Evolutionary conservation across 2,329 filamentous ascomycete genomes (phyloP).

Genomic region (Fonsecaea nubica): DNA sequence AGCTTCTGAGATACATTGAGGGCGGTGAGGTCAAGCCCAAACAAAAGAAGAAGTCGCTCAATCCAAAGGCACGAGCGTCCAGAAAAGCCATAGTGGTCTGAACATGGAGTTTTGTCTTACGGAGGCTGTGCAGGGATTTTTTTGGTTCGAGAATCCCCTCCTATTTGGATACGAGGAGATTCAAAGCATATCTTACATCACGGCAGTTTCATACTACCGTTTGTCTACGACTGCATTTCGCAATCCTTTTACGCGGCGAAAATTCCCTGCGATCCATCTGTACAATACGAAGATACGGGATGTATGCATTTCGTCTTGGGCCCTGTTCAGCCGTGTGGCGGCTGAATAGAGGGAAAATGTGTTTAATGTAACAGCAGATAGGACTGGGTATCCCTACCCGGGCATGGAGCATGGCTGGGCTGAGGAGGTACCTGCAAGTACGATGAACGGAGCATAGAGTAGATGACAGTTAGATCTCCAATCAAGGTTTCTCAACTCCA

Average conservation of each 20-base stretch:
- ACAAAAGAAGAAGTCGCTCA: constrained; percentile 48
- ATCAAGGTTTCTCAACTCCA: constrained; percentile 21
- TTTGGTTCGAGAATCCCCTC: neutral
- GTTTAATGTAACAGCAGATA: constrained; percentile 7
- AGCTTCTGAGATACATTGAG: constrained; percentile 93
- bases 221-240: neutral
- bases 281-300: constrained; percentile 2
- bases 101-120: neutral
- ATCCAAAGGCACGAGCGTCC: constrained; percentile 38
- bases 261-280: neutral
- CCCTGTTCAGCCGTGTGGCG: constrained; percentile 3
- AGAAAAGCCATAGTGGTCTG: constrained; percentile 28
- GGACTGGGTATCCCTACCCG: neutral
- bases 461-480: constrained; percentile 21
- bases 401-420: neutral
- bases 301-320: constrained; percentile 4
- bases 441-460: constrained; percentile 19
- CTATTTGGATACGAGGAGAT: neutral
- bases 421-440: constrained; percentile 6
- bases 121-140: neutral
- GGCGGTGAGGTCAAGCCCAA: constrained; percentile 61
- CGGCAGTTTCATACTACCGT: neutral
- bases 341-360: neutral
- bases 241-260: neutral
- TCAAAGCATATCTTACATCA: neutral